Base-by-base conservation (phyloP, 2,329 filamentous ascomycete genomes). In the Verticillium tricorpus region DNA sequence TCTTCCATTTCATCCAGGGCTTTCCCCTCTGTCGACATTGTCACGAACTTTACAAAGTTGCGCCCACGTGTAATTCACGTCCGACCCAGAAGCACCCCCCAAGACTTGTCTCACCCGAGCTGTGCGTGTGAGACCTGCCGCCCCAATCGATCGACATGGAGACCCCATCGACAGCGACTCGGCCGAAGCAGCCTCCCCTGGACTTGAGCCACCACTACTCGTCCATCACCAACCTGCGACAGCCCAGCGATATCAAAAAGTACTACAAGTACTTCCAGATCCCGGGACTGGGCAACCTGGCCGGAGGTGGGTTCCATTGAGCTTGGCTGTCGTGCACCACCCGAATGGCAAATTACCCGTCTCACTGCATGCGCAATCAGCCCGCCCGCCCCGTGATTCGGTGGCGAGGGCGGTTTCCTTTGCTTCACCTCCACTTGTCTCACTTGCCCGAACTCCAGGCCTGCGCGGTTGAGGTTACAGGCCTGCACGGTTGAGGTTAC, bases 251-350 rank as follows among this genome's bases (percentile, higher is more conserved):
- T 54, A 83, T 96, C 73, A 97, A 97, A 79, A 71, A 82, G 40
- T 92, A 93, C 74, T 97, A 97, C 81, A 92, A 92, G 75, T 96
- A 91, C 77, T 95, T 95, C 69, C 65, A 72, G 67, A 85, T 87
- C 59, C 85, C 85, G 0, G 83, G 83, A n/a, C 84, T 88, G 63
- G 80, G 78, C 35, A 88, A 89, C 67, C 69, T 89, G 56, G 85
- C 85, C 62, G 86, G 86, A 66, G 86, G 85, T 88, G 72, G 65
- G 80, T 76, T 22, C 19, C 3, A 52, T 8, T 22, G 19, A 52
- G n/a, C n/a, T 52, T 22, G 45, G 11, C 31, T 32, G 62, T 54
- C 37, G 17, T 19, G 1, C 17, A 25, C 39, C 17, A 25, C 39
- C 5, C 25, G 22, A 52, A 19, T 52, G 19, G 19, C 45, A 52